phyloP scores from a whole-genome alignment of 1,284 basidiomycete genomes.

The Ganoderma resinaceum region DNA sequence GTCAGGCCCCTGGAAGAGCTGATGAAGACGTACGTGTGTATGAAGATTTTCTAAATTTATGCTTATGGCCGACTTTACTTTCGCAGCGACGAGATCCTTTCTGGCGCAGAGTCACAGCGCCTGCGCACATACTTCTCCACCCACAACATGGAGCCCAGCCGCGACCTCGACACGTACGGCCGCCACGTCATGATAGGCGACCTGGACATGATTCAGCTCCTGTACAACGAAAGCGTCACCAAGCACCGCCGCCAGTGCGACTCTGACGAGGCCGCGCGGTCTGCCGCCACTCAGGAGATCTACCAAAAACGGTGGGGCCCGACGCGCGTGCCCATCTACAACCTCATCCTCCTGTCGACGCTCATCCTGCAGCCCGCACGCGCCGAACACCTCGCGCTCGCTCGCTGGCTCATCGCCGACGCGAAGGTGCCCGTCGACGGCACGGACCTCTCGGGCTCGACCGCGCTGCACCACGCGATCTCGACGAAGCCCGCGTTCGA shows the following conservation, averaged over 20 bases:
- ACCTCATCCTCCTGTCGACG: conserved; percentile 43
- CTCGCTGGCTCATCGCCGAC: conserved; percentile 43
- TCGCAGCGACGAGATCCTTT: conserved; percentile 41
- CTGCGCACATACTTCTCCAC: conserved; percentile 45
- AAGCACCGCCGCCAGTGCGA: conserved; percentile 8
- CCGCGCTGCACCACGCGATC: conserved; percentile 48
- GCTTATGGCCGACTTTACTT: not conserved
- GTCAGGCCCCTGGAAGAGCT: conserved; percentile 12
- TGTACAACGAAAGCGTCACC: conserved; percentile 38
- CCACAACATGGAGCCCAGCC: conserved; percentile 42
- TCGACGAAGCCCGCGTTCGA: conserved; percentile 50
- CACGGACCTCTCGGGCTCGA: conserved; percentile 48
- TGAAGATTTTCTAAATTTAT: not conserved
- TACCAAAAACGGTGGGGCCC: conserved; percentile 47
- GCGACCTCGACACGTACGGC: conserved; percentile 46
- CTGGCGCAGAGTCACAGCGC: conserved; percentile 47
- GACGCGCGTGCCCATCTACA: conserved; percentile 46
- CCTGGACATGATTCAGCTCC: conserved; percentile 37
- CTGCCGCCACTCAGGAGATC: conserved; percentile 40
- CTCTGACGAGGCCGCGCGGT: conserved; percentile 26
- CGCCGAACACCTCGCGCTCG: conserved; percentile 39
- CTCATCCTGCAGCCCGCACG: conserved; percentile 36
- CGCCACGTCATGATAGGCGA: conserved; percentile 38
- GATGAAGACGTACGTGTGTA: conserved; percentile 4
- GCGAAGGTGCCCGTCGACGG: conserved; percentile 47